phyloP scores from a whole-genome alignment of 208 protist species.

The Acanthamoeba divionensis region DNA sequence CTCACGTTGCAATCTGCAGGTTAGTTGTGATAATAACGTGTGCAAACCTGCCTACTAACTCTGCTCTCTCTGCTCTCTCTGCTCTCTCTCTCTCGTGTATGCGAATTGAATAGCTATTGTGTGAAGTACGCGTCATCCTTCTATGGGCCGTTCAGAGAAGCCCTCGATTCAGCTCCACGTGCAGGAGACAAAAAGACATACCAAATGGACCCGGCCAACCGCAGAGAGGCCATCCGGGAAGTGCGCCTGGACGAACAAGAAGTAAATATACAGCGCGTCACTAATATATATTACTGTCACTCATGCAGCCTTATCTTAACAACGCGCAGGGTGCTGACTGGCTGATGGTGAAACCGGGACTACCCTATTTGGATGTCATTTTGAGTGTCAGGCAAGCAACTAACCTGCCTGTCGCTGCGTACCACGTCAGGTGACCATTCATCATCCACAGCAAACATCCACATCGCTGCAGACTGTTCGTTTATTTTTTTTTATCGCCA shows the following conservation, averaged over 20 bases:
- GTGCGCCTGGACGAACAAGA: constrained; percentile 58
- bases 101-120: constrained; percentile 82
- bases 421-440: constrained; percentile 72
- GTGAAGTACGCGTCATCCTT: constrained; percentile 86
- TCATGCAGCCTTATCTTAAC: background rate
- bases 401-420: constrained; percentile 70
- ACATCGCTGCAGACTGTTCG: background rate
- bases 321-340: constrained; percentile 80
- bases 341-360: constrained; percentile 86
- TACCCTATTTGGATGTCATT: constrained; percentile 83
- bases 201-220: constrained; percentile 78
- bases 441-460: background rate
- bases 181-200: constrained; percentile 79
- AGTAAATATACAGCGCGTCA: background rate
- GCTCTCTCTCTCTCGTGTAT: no score
- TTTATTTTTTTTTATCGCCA: background rate
- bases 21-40: constrained; percentile 22
- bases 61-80: no score
- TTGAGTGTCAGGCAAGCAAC: constrained; percentile 64
- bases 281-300: background rate
- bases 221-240: constrained; percentile 67
- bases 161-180: constrained; percentile 74
- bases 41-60: constrained; percentile 67
- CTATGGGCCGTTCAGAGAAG: constrained; percentile 88
- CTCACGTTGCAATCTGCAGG: constrained; percentile 60